Conservation (phyloP, 305 asterid species). For the Solanum hybrid region DNA sequence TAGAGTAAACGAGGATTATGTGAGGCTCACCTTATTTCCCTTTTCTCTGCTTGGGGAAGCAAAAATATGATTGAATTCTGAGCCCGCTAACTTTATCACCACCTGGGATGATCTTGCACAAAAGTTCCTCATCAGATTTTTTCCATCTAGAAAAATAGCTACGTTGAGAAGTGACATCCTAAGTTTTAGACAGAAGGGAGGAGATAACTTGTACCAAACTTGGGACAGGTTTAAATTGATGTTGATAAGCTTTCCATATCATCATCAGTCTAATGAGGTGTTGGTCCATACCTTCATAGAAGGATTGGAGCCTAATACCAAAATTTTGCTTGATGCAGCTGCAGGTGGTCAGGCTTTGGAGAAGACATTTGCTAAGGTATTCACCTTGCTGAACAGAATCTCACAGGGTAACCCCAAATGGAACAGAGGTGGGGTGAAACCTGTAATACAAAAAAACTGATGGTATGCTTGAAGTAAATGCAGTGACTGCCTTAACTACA, state of each 20-base stretch:
- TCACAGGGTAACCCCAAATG: neutral
- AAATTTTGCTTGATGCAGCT: neutral
- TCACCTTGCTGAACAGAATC: neutral
- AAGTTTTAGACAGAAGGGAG: neutral
- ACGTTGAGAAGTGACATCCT: neutral
- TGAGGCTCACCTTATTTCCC: neutral
- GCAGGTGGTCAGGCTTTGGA: neutral
- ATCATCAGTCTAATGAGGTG: neutral
- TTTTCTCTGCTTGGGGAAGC: neutral
- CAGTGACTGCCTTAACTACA: neutral
- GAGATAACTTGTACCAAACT: neutral
- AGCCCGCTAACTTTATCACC: too few relatives aligned
- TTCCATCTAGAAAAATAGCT: neutral
- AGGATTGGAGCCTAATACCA: neutral
- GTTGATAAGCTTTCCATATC: neutral
- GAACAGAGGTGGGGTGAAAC: neutral
- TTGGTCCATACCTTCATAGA: neutral
- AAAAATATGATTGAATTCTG: too few relatives aligned
- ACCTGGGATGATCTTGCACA: neutral
- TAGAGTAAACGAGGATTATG: neutral
- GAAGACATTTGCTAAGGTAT: neutral
- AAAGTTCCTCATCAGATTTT: too few relatives aligned
- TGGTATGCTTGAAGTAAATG: neutral
- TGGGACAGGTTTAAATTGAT: neutral
- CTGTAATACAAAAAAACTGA: too few relatives aligned